phyloP scores from a whole-genome alignment of 2,329 filamentous ascomycete genomes.

The Tolypocladium amazonense region DNA sequence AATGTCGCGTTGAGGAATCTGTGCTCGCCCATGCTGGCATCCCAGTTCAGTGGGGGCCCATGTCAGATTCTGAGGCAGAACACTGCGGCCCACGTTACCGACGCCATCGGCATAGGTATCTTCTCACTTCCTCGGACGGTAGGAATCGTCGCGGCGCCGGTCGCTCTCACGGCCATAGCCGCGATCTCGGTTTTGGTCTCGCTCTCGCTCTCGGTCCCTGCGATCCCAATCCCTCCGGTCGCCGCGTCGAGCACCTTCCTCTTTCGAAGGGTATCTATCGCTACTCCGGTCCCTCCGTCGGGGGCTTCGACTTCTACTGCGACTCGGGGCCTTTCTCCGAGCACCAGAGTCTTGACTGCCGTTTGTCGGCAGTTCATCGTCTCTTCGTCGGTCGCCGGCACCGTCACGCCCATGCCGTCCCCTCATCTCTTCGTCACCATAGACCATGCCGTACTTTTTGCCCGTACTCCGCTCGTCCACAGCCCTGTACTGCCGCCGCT shows the following conservation, averaged over 20 bases:
- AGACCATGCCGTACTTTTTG: constrained; percentile 66
- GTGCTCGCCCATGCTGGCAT: neutral
- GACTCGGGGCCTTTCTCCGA: neutral
- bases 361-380: constrained; percentile 7
- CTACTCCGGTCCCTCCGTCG: constrained; percentile 19
- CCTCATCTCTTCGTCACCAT: constrained; percentile 61
- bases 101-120: neutral
- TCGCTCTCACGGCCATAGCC: constrained; percentile 13
- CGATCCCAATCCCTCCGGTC: constrained; percentile 11
- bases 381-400: constrained; percentile 11
- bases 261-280: constrained; percentile 18
- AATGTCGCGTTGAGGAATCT: neutral
- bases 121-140: constrained; percentile 2
- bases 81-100: neutral
- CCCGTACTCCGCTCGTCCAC: constrained; percentile 36
- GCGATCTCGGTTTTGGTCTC: constrained; percentile 4
- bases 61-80: neutral
- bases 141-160: constrained; percentile 6
- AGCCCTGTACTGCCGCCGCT: constrained; percentile 80
- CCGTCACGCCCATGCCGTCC: constrained; percentile 33
- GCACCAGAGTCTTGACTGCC: neutral
- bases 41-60: neutral
- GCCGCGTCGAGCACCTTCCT: constrained; percentile 14
- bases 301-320: constrained; percentile 28
- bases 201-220: constrained; percentile 18